Evolutionary conservation across 257 asterid species (phyloP), one percentile per base, ranked within the genome.

Genomic region (Solanum ossicruentum): DNA sequence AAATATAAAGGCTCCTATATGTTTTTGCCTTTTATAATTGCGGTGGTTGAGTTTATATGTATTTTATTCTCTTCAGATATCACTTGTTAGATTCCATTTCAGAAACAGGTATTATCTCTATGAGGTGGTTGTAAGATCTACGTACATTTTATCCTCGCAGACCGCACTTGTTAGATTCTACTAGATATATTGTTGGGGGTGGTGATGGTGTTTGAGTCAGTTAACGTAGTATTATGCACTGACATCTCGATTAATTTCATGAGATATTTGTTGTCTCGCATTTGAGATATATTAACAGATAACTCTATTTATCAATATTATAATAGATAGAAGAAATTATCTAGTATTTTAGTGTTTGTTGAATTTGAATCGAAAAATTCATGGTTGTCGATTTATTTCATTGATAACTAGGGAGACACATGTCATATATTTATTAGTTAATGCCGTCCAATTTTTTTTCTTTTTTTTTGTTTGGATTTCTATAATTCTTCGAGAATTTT

Each of bases 241-340:
- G n/a, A 9, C 10, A 58, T 10, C 23, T n/a, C 2, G 8, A n/a
- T 2, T 60, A n/a, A 26, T n/a, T 60, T n/a, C 10, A n/a, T 5
- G 15, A 1, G 0, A 5, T 58, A 58, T 3, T 58, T 20, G 15
- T n/a, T 1, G 3, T 4, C 11, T 8, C 8, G 0, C 1, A 1
- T 17, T 56, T 1, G 0, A 56, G 18, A 56, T 20, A 10, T 4
- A 20, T 0, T 3, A 36, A 36, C 7, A 57, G 7, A 3, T 1
- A 58, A 58, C 0, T 43, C 47, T 43, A 6, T 43, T 6, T 4
- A 43, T 43, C 47, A 43, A 43, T 1, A 43, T 8, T 43, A 43
- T 1, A 1, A 43, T 43, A 43, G 1, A 43, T 43, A 8, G 9
- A 43, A 49, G 52, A 49, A 49, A 49, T 49, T 3, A 49, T 3